phyloP scores from a whole-genome alignment of 192 early-diverging fungal species.

The Entrophospora sp. region DNA sequence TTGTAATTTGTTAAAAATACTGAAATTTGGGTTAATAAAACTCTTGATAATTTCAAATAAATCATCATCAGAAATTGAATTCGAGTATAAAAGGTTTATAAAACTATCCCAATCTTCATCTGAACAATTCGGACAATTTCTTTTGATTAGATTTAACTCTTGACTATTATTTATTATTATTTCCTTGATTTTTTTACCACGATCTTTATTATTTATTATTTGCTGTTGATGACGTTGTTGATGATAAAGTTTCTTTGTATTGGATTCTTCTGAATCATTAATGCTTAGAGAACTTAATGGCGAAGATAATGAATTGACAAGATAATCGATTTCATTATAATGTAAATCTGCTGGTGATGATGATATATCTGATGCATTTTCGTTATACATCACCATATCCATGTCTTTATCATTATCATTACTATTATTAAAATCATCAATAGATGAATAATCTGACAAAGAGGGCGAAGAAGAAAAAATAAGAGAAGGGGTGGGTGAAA shows the following conservation, averaged over 20 bases:
- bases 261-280: background rate
- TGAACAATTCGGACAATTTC: background rate
- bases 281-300: background rate
- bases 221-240: too few relatives aligned
- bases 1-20: background rate
- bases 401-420: background rate
- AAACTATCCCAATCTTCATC: background rate
- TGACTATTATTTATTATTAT: background rate
- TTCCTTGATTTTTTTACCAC: background rate
- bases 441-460: background rate
- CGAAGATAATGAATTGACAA: background rate
- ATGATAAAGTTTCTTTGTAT: background rate
- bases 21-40: background rate
- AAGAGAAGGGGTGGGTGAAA: background rate
- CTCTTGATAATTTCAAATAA: background rate
- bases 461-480: background rate
- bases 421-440: background rate
- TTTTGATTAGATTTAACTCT: background rate
- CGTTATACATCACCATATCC: too few relatives aligned
- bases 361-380: background rate
- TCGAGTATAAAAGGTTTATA: background rate
- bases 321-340: background rate
- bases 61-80: background rate
- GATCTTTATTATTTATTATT: background rate
- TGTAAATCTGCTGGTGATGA: background rate